Base-by-base conservation (phyloP, 2,329 filamentous ascomycete genomes). In the Parastagonospora nodorum region DNA sequence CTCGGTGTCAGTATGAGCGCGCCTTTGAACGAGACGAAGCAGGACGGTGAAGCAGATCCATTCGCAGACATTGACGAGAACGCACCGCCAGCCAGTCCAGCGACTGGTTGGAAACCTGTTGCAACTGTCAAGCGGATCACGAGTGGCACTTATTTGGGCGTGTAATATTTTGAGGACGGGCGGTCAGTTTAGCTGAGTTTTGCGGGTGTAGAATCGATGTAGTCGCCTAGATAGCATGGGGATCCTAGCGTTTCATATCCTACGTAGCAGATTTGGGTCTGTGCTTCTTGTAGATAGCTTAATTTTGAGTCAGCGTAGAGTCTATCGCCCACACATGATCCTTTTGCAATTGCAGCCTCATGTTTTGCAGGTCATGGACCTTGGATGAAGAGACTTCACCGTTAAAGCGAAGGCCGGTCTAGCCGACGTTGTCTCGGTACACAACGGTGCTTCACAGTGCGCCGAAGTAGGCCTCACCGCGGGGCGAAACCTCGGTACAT, bases 51-150 rank as follows among this genome's bases (percentile, higher is more conserved):
- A 48, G 82, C 81, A 47, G 86, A 90, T 64, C 89, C 89, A 2
- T 92, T 92, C 69, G 88, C 88, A 0, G 89, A 88, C 67, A 82
- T 82, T 39, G 74, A 74, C 71, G 80, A 73, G 36, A 66, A 53
- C 38, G 60, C 51, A 19, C 51, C 55, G 47, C 59, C 60, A 8
- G 46, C 63, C 8, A 67, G 58, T 41, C 65, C 64, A 7, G 59
- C 62, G 2, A 50, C 67, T 19, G 56, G 47, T 10, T 74, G 69
- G 68, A 75, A 70, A 53, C 53, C 63, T 16, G 67, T 75, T 1
- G 24, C 57, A 2, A 67, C 62, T 14, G 66, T 74, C 2, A 74
- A 73, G 63, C 65, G 67, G 42, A 73, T 75, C 24, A 58, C 62
- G 5, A 75, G 69, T 39, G 72, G 72, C 10, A 74, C 72, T 12